phyloP scores from a whole-genome alignment of 495 filamentous ascomycete species.

The Bacidia rubella region DNA sequence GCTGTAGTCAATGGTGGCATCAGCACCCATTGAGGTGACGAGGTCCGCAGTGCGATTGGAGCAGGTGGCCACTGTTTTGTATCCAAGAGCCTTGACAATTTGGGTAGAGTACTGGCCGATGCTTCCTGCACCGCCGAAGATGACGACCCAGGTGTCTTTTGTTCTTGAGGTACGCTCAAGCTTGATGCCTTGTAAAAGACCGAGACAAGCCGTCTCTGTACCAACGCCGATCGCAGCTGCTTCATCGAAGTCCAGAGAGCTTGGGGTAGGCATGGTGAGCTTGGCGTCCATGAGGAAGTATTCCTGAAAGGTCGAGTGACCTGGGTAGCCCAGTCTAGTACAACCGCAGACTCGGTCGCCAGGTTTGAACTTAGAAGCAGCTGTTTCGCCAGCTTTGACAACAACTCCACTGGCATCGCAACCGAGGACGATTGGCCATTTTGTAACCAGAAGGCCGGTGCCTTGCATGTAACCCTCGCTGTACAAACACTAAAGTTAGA shows the following conservation, averaged over 20 bases:
- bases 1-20: slow-evolving; percentile 28
- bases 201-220: slow-evolving; percentile 20
- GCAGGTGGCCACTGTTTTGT: slow-evolving; percentile 15
- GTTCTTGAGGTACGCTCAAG: slow-evolving; percentile 13
- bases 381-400: slow-evolving; percentile 17
- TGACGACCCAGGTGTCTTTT: slow-evolving; percentile 28
- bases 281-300: slow-evolving; percentile 31
- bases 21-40: slow-evolving; percentile 26
- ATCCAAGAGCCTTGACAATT: slow-evolving; percentile 26
- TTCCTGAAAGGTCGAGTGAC: slow-evolving; percentile 32
- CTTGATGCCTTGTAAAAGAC: slow-evolving; percentile 19
- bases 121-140: slow-evolving; percentile 29
- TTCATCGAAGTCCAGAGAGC: slow-evolving; percentile 22
- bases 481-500: background rate
- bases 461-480: slow-evolving; percentile 19
- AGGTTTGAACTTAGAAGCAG: slow-evolving; percentile 20
- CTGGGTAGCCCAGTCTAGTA: slow-evolving; percentile 26
- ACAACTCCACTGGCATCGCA: slow-evolving; percentile 23
- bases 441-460: slow-evolving; percentile 14
- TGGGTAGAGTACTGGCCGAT: slow-evolving; percentile 31
- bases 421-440: slow-evolving; percentile 22
- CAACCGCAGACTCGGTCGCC: slow-evolving; percentile 31
- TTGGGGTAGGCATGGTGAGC: slow-evolving; percentile 23
- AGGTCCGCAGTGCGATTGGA: slow-evolving; percentile 24
- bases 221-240: slow-evolving; percentile 30